A percentile compares a stretch with the other conserved stretches of the same genome.
Evolutionary conservation across 768 basidiomycete genomes (phyloP).

Genomic region (Lanmaoa rubissima): DNA sequence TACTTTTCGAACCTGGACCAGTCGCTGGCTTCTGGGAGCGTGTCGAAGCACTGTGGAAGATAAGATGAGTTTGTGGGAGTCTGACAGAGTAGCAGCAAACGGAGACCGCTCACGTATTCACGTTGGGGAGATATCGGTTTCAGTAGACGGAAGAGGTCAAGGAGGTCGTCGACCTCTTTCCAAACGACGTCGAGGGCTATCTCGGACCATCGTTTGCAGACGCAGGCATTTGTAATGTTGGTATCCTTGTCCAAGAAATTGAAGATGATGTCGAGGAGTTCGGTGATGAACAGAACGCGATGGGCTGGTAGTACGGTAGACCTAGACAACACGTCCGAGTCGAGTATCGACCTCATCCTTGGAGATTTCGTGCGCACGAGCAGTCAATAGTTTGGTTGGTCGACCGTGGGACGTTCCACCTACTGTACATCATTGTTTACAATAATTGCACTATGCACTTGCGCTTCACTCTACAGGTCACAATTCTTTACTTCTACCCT

Average conservation of each 20-base stretch:
- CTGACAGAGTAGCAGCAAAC: not conserved
- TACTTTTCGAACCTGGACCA: constrained; percentile 59
- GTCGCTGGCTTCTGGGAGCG: constrained; percentile 43
- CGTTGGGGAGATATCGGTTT: constrained; percentile 38
- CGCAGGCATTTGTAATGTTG: constrained; percentile 46
- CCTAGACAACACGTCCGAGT: no score
- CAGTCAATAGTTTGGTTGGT: no score
- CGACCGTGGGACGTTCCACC: no score
- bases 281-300: constrained; percentile 52
- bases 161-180: constrained; percentile 48
- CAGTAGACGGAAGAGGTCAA: constrained; percentile 47
- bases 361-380: no score
- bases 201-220: constrained; percentile 60
- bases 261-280: constrained; percentile 59
- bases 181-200: constrained; percentile 58
- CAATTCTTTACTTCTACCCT: no score
- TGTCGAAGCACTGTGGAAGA: constrained; percentile 38
- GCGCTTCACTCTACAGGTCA: no score
- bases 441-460: no score
- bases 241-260: constrained; percentile 40
- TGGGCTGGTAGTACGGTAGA: not conserved
- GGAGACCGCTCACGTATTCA: constrained; percentile 23
- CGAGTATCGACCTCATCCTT: not conserved
- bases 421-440: no score
- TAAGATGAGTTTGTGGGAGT: not conserved